phyloP scores from a whole-genome alignment of 1,284 basidiomycete genomes.

The Ustilago trichophora region DNA sequence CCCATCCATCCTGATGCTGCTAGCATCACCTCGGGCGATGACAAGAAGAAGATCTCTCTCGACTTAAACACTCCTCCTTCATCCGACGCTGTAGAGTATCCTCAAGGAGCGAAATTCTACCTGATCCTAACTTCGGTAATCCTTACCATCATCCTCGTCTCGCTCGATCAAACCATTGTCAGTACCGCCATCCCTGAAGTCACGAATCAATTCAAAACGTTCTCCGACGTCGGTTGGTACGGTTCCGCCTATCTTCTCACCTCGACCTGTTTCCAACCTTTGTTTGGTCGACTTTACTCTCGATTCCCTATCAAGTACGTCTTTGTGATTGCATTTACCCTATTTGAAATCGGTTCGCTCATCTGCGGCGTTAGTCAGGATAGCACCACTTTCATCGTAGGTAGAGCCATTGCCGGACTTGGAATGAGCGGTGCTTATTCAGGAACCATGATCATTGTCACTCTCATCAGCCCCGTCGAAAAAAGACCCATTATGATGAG shows the following conservation, averaged over 20 bases:
- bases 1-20: no score
- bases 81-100: no score
- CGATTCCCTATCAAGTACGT: slow-evolving; percentile 53
- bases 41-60: no score
- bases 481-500: slow-evolving; percentile 35
- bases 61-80: no score
- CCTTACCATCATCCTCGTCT: slow-evolving; percentile 11
- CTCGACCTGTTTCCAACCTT: slow-evolving; percentile 55
- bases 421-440: slow-evolving; percentile 54
- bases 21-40: no score
- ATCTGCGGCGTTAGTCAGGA: slow-evolving; percentile 54
- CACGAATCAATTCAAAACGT: slow-evolving; percentile 46
- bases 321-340: slow-evolving; percentile 34
- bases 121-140: slow-evolving; percentile 10
- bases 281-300: slow-evolving; percentile 49
- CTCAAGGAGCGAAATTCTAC: no score
- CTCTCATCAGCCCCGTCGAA: slow-evolving; percentile 31
- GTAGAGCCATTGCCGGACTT: slow-evolving; percentile 52
- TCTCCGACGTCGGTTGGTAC: slow-evolving; percentile 55
- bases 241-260: slow-evolving; percentile 53
- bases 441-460: slow-evolving; percentile 50
- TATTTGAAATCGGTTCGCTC: slow-evolving; percentile 56
- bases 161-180: slow-evolving; percentile 54
- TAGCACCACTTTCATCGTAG: slow-evolving; percentile 54
- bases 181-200: slow-evolving; percentile 53